Evolutionary conservation across 768 basidiomycete species (phyloP), one percentile per base, ranked within the genome.

Genomic region (Kwoniella dejecticola): DNA sequence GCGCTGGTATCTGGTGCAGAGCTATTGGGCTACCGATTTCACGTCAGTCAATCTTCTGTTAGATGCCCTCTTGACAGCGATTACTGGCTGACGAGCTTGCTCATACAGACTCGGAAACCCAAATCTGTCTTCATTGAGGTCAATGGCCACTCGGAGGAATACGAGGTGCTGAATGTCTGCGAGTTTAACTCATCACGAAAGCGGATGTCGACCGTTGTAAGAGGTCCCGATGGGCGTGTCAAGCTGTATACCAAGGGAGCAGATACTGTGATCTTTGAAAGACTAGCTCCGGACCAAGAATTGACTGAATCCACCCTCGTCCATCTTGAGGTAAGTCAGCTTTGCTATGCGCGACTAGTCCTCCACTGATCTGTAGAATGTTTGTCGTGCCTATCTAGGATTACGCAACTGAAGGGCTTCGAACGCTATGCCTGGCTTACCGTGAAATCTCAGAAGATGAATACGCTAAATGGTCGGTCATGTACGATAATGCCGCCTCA

Each of bases 171-270:
- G 61, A 98, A 98, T 74, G 89, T 99, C 44, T 96, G 94, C 84
- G 96, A 98, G 80, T 99, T 99, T 84, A 98, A 98, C 76, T 96
- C 92, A 23, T 91, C 92, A 3, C 85, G 96, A 52, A 98, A 99
- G 75, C 85, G 96, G 60, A 98, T 99, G 96, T 98, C 96, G 26
- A 95, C 94, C 1, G 80, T 99, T 68, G 85, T 99, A 30, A 86
- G 92, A 23, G 83, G 85, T 24, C 89, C 94, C 0, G 87, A 91
- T 66, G 93, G 95, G 47, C 87, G 86, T 77, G 90, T 99, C 81
- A 97, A 93, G 80, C 76, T 99, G 8, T 98, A 91, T 74, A 92
- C 89, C 62, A 99, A 99, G 78, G 96, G 96, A 26, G 96, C 96
- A 0, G 96, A 99, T 76, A 98, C 92, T 1, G 96, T 98, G 70